A percentile compares a stretch with the other conserved stretches of the same genome.
Evolutionary conservation across 2,329 filamentous ascomycete genomes (phyloP).

Genomic region (Pseudogymnoascus destructans): DNA sequence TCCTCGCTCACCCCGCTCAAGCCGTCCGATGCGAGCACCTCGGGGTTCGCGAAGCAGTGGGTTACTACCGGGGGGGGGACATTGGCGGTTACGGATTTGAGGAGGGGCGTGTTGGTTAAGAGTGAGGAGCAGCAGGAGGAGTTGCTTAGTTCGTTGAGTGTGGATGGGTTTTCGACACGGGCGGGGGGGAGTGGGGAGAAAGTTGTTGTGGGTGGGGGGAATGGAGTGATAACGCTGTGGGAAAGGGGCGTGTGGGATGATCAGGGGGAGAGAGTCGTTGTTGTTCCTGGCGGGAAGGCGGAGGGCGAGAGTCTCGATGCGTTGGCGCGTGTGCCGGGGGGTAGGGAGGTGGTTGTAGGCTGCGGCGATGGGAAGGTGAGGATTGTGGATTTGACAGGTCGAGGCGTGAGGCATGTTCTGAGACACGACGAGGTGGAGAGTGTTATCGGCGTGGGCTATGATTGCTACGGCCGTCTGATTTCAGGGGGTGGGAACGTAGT

Average conservation of each 20-base stretch:
- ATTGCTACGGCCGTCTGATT: conserved; percentile 74
- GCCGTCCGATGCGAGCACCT: conserved; percentile 66
- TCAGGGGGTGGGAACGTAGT: conserved; percentile 75
- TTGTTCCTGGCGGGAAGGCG: conserved; percentile 45
- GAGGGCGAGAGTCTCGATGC: conserved; percentile 71
- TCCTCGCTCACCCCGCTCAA: conserved; percentile 78
- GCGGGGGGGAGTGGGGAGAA: conserved; percentile 59
- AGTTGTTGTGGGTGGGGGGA: conserved; percentile 60
- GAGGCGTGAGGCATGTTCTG: conserved; percentile 47
- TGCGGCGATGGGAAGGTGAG: conserved; percentile 68
- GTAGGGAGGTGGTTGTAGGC: conserved; percentile 67
- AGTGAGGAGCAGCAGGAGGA: conserved; percentile 96
- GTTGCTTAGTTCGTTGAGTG: conserved; percentile 65
- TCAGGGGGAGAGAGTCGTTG: conserved; percentile 75
- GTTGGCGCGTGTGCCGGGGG: conserved; percentile 56
- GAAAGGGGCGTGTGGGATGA: conserved; percentile 93
- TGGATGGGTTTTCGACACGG: conserved; percentile 54
- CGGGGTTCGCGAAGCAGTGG: conserved; percentile 88
- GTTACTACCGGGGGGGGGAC: conserved; percentile 86
- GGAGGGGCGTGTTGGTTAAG: conserved; percentile 71
- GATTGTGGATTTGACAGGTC: conserved; percentile 63
- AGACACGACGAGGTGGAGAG: conserved; percentile 79
- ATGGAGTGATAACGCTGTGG: conserved; percentile 82
- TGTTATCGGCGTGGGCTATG: conserved; percentile 70
- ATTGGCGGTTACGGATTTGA: conserved; percentile 76